Conservation (phyloP, 1,139 yeast species). For the Fermentozyma sake region DNA sequence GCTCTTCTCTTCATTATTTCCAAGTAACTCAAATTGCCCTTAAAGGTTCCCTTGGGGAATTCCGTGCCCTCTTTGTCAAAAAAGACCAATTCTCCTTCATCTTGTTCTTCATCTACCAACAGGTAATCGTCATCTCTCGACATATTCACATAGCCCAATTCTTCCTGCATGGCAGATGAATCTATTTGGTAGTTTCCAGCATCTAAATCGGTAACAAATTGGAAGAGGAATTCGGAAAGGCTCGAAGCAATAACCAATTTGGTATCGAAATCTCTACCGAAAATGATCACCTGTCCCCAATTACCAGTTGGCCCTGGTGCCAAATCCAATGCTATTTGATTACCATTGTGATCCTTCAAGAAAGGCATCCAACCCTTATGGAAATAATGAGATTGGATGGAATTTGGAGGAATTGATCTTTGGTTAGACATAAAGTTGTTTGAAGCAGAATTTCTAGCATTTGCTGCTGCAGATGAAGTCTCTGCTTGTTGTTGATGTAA, state of each 20-base stretch:
- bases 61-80: constrained; percentile 35
- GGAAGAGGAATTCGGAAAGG: constrained; percentile 52
- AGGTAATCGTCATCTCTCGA: constrained; percentile 39
- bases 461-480: constrained; percentile 14
- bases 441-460: constrained; percentile 3
- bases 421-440: constrained; percentile 46
- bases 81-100: constrained; percentile 37
- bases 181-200: constrained; percentile 51
- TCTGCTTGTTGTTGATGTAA: constrained; percentile 24
- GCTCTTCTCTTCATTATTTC: constrained; percentile 51
- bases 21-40: constrained; percentile 42
- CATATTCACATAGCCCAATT: constrained; percentile 19
- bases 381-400: constrained; percentile 51
- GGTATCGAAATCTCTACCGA: constrained; percentile 63
- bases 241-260: constrained; percentile 54
- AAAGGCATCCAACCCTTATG: constrained; percentile 62
- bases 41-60: constrained; percentile 34
- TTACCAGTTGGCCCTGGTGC: constrained; percentile 58
- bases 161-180: constrained; percentile 18
- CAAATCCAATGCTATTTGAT: constrained; percentile 58
- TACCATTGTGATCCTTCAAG: constrained; percentile 54
- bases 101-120: constrained; percentile 43
- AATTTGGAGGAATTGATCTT: constrained; percentile 53
- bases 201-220: constrained; percentile 47
- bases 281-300: constrained; percentile 60